phyloP scores from a whole-genome alignment of 2,329 filamentous ascomycete genomes.

The Aureobasidium sp. region DNA sequence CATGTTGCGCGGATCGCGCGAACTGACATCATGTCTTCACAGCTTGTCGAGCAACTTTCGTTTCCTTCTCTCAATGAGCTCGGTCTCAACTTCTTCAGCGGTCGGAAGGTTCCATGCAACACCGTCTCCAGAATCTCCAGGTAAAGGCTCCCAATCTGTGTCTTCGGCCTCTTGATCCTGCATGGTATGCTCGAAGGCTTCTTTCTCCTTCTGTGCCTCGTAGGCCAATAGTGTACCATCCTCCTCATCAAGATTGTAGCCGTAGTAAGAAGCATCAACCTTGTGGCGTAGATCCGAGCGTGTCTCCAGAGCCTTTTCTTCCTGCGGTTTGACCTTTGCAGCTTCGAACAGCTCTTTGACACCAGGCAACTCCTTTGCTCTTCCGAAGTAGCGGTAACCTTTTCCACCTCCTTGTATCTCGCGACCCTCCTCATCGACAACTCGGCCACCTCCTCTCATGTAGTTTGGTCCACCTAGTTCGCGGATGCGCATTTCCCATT shows the following conservation, averaged over 20 bases:
- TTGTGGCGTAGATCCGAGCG: conserved; percentile 62
- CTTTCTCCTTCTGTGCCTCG: conserved; percentile 73
- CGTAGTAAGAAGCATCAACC: conserved; percentile 93
- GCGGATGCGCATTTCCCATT: conserved; percentile 96
- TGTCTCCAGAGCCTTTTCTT: conserved; percentile 51
- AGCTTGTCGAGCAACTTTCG: conserved; percentile 79
- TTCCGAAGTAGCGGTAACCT: conserved; percentile 89
- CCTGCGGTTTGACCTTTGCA: conserved; percentile 48
- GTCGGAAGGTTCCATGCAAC: conserved; percentile 75
- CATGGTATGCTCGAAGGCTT: conserved; percentile 60
- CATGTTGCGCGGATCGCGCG: not conserved
- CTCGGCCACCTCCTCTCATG: conserved; percentile 57
- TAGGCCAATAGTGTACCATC: conserved; percentile 72
- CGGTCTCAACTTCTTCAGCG: conserved; percentile 85
- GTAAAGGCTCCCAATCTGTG: conserved; percentile 66
- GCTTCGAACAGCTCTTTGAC: conserved; percentile 95
- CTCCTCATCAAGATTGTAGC: conserved; percentile 88
- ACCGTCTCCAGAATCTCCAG: conserved; percentile 79
- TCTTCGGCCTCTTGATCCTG: conserved; percentile 42
- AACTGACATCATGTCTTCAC: conserved; percentile 18
- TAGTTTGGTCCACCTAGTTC: conserved; percentile 97
- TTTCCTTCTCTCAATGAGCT: conserved; percentile 78
- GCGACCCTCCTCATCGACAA: conserved; percentile 46
- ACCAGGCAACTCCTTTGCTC: conserved; percentile 80
- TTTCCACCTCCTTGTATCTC: conserved; percentile 62